A percentile compares a stretch with the other conserved stretches of the same genome.
Evolutionary conservation across 352 stramenopile species (phyloP).

Genomic region (Globisporangium ultimum): DNA sequence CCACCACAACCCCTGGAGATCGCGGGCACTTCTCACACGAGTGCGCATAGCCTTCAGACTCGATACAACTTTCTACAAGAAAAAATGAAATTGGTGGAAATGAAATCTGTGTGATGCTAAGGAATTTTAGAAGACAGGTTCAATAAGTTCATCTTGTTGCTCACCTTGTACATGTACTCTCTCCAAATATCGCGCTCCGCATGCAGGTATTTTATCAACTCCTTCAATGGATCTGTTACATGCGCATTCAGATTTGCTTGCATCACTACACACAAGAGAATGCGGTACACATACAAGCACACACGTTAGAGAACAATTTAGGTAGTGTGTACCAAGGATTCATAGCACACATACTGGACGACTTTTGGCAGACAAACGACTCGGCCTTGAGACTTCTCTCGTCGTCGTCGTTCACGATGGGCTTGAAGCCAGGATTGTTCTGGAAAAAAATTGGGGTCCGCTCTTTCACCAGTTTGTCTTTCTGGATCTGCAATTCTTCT

Average conservation of each 20-base stretch:
- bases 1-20: constrained; percentile 65
- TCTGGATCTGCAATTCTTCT: constrained; percentile 41
- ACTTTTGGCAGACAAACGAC: constrained; percentile 68
- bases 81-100: too few species aligned
- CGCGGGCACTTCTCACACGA: constrained; percentile 52
- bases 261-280: constrained; percentile 34
- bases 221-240: constrained; percentile 69
- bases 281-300: not conserved
- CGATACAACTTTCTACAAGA: constrained; percentile 55
- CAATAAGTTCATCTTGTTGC: not conserved
- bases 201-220: constrained; percentile 79
- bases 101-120: too few species aligned
- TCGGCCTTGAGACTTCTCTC: constrained; percentile 42
- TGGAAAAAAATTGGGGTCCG: constrained; percentile 66
- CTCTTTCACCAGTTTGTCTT: constrained; percentile 51
- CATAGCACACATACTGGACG: constrained; percentile 36
- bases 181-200: constrained; percentile 76
- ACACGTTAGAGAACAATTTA: not conserved
- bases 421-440: constrained; percentile 65
- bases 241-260: constrained; percentile 74
- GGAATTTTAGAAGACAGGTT: constrained; percentile 1
- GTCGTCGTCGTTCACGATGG: constrained; percentile 30
- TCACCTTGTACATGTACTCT: constrained; percentile 81
- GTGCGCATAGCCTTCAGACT: constrained; percentile 66
- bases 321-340: not conserved